Conservation (phyloP, 1,284 basidiomycete genomes). For the Cutaneotrichosporon cyanovorans region DNA sequence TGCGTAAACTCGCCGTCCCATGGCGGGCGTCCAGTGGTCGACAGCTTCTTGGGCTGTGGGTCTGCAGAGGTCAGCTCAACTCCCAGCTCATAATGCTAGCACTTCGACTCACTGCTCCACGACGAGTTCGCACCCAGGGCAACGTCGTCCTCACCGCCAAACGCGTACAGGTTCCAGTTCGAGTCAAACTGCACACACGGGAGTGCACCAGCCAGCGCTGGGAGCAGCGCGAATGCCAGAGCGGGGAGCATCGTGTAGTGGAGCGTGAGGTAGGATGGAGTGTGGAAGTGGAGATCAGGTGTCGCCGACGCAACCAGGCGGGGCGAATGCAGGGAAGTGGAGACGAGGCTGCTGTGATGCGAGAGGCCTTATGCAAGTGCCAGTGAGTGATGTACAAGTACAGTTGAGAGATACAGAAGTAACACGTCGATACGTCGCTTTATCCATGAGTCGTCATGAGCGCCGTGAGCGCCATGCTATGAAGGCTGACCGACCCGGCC, state of each 20-base stretch:
- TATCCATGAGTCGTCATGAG: no score
- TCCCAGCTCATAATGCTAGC: neutral
- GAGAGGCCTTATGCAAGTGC: no score
- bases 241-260: constrained; percentile 16
- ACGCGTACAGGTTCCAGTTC: constrained; percentile 42
- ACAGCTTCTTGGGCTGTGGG: constrained; percentile 27
- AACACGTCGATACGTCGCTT: no score
- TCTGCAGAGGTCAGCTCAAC: constrained; percentile 24
- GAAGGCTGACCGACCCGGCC: no score
- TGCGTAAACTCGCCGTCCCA: constrained; percentile 44
- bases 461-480: no score
- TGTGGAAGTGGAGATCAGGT: no score
- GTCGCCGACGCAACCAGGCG: no score
- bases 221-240: constrained; percentile 17
- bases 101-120: constrained; percentile 39
- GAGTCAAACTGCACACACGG: constrained; percentile 45
- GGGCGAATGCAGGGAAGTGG: no score
- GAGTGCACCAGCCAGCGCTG: constrained; percentile 27
- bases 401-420: no score
- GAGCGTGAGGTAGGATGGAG: no score
- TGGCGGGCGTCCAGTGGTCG: constrained; percentile 40
- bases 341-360: no score
- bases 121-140: constrained; percentile 33
- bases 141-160: constrained; percentile 44
- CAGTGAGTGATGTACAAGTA: no score